Base-by-base conservation (phyloP, 805 yeast genomes). In the Ogataea methylovora region DNA sequence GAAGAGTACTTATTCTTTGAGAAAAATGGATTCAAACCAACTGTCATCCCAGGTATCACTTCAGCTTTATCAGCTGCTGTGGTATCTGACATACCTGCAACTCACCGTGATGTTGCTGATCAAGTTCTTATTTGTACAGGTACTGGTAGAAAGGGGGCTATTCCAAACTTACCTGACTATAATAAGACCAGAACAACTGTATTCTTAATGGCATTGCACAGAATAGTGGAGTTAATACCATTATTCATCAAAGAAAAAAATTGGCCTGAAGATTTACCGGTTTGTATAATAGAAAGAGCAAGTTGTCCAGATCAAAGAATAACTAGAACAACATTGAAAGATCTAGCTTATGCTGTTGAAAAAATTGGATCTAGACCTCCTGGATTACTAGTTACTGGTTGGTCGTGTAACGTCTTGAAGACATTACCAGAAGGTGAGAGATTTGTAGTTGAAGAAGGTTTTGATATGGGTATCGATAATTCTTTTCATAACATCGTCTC, bases 41-140 rank as follows among this genome's bases (percentile, higher is more conserved):
- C 55, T 5, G 95, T 90, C 2, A 51, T 90, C 9, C 90, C 97
- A 0, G 97, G 97, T 2, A 68, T 90, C 34, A 79, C 95, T 5
- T 84, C 95, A 4, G 94, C 97, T 0, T 66, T 90, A 30, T 83
- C 94, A 0, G 88, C 95, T 0, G 87, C 96, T 0, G 79, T 85
- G 12, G 68, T 77, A 29, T 79, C 95, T 0, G 70, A 75, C 33
- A 84, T 88, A 26, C 94, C 97, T 1, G 87, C 94, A 5, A 90
- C 97, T 0, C 96, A 88, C 51, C 66, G 97, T 41, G 92, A 82
- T 27, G 85, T 84, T 2, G 84, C 95, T 2, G 97, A 88, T 56
- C 97, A 90, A 60, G 86, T 90, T 4, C 68, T 90, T 36, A 77
- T 90, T 17, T 86, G 96, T 57, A 90, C 97, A 0, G 97, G 97